Base-by-base conservation (phyloP, 2,329 filamentous ascomycete species). In the Phaeoacremonium minimum region DNA sequence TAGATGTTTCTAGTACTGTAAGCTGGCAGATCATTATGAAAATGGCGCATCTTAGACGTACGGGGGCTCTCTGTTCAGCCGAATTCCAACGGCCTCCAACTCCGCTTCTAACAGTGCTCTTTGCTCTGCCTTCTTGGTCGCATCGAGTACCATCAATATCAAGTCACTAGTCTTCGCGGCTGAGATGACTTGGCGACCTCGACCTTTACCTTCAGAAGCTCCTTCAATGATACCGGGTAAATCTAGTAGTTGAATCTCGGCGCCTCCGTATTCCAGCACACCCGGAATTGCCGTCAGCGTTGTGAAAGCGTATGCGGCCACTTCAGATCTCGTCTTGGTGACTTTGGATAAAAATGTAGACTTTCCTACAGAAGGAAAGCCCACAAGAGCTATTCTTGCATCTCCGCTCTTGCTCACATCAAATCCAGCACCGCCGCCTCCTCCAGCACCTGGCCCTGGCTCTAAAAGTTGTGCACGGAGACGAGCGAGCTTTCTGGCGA, bases 291-390 rank as follows among this genome's bases (percentile, higher is more conserved):
- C 94, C 8, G 93, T 98, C 30, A 98, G 73, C 2, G 93, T 98
- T 9, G 93, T 98, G 77, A 98, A 98, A 38, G 91, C 83, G 58
- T 98, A 98, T 1, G 93, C 87, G 1, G 93, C 93, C 18, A 96
- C 89, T 60, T 96, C 91, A 34, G 89, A 95, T 56, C 88, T 89
- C 28, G 94, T 98, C 67, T 95, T 97, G 33, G 93, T 98, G 59
- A 98, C 94, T 57, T 97, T 96, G 33, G 90, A 96, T n/a, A 98
- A 63, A 57, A 98, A 97, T 0, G 93, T 98, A 3, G 93, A 98
- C 69, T 98, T 98, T 60, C 93, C 93, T 35, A 98, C 93, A 0
- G 94, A 98, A 0, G 94, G 93, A 52, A 98, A 98, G n/a, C 93
- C 93, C 36, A 98, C 94, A 3, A 98, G 79, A 2, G 94, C 89